Evolutionary conservation across 2,329 filamentous ascomycete species (phyloP).

Genomic region (Helotiales sp.): DNA sequence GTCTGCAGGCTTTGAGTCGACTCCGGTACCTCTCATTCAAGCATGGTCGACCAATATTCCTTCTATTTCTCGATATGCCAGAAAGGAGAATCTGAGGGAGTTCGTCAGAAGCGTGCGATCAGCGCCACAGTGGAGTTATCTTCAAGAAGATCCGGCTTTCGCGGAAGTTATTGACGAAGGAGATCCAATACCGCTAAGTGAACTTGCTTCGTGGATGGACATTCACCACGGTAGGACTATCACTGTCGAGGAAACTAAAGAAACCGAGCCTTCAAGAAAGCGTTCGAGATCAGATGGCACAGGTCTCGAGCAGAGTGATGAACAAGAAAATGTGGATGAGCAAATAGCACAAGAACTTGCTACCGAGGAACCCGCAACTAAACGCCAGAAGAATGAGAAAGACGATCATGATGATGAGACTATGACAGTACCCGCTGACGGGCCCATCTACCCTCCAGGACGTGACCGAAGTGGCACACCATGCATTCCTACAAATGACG

Average conservation of each 20-base stretch:
- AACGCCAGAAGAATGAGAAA: slow-evolving; percentile 28
- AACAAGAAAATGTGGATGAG: slow-evolving; percentile 21
- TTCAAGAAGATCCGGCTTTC: slow-evolving; percentile 48
- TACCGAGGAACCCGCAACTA: slow-evolving; percentile 18
- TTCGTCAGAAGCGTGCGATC: slow-evolving; percentile 45
- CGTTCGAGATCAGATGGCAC: slow-evolving; percentile 22
- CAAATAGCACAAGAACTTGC: slow-evolving; percentile 12
- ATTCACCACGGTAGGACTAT: slow-evolving; percentile 17
- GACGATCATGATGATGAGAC: slow-evolving; percentile 1
- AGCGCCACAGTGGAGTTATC: slow-evolving; percentile 40
- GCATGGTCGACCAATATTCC: slow-evolving; percentile 31
- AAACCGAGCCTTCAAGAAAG: slow-evolving; percentile 24
- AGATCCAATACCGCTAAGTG: slow-evolving; percentile 28
- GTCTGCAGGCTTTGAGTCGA: slow-evolving; percentile 43
- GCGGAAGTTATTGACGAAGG: slow-evolving; percentile 22
- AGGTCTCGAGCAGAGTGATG: slow-evolving; percentile 3
- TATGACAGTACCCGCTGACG: slow-evolving; percentile 6
- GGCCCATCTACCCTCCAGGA: slow-evolving; percentile 18
- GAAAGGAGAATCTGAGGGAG: slow-evolving; percentile 43
- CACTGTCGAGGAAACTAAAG: not conserved
- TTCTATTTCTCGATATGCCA: slow-evolving; percentile 47
- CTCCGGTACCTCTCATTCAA: slow-evolving; percentile 43
- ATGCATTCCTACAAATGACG: slow-evolving; percentile 22
- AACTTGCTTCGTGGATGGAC: slow-evolving; percentile 28
- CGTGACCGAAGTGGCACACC: slow-evolving; percentile 25